Evolutionary conservation across 2,329 filamentous ascomycete genomes (phyloP).

Genomic region (Talaromyces atroroseus): DNA sequence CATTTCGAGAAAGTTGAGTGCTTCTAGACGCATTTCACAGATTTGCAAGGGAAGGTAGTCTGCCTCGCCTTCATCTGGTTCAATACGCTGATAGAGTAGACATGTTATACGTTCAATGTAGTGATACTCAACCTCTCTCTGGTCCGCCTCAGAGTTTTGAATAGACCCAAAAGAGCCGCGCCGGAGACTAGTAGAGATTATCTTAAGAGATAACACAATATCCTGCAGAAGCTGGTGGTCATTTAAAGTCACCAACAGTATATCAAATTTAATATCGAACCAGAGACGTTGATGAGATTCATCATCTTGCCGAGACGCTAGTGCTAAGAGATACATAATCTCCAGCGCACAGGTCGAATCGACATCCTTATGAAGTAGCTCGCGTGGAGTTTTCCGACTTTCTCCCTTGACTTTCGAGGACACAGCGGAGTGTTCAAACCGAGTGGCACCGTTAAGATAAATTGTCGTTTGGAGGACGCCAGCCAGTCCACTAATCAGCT

Average conservation of each 20-base stretch:
- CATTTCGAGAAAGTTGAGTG: constrained; percentile 38
- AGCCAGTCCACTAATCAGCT: constrained; percentile 34
- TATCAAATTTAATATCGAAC: constrained; percentile 52
- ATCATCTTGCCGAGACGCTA: constrained; percentile 41
- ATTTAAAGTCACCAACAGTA: constrained; percentile 55
- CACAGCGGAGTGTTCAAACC: constrained; percentile 42
- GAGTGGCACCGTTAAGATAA: constrained; percentile 52
- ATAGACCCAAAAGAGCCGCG: constrained; percentile 52
- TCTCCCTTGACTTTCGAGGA: constrained; percentile 36
- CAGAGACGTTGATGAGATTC: constrained; percentile 47
- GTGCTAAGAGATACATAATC: constrained; percentile 50
- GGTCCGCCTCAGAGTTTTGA: constrained; percentile 31
- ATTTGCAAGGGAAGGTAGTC: constrained; percentile 36
- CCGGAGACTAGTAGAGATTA: constrained; percentile 53
- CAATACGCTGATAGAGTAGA: constrained; percentile 51
- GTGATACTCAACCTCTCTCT: constrained; percentile 39
- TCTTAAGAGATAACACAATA: constrained; percentile 49
- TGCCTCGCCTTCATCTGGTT: constrained; percentile 39
- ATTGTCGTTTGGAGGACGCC: constrained; percentile 40
- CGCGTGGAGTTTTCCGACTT: constrained; percentile 36
- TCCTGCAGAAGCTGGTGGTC: constrained; percentile 53
- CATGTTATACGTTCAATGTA: constrained; percentile 54
- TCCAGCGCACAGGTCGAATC: constrained; percentile 51
- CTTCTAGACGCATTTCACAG: constrained; percentile 40
- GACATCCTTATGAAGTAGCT: constrained; percentile 43